These are phyloP conservation scores for Hanseniaspora sp. DNA, from an alignment of 1,139 yeast species.

Conservation along the genomic window DNA sequence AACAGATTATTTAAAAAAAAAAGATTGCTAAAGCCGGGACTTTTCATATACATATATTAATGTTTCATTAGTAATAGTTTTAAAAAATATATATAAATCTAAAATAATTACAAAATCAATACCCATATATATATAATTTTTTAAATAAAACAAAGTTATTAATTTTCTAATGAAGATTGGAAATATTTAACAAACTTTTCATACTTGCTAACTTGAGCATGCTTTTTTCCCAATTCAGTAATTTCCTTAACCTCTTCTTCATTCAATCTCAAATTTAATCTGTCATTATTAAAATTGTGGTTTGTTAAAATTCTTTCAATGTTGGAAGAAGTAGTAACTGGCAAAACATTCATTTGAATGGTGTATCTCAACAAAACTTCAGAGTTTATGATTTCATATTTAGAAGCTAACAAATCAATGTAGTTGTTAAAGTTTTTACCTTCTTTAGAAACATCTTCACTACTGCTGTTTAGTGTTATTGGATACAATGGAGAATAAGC, in stretches of 20 bases:
- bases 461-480: constrained; percentile 38
- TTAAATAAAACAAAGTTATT: not conserved
- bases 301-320: constrained; percentile 35
- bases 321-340: constrained; percentile 41
- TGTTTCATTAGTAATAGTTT: too few species aligned
- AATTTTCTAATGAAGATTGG: not conserved
- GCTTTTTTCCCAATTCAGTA: constrained; percentile 23
- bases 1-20: too few species aligned
- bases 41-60: too few species aligned
- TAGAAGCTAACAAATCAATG: constrained; percentile 25
- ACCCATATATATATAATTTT: not conserved
- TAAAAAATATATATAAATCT: too few species aligned
- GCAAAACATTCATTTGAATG: constrained; percentile 33
- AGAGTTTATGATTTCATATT: constrained; percentile 30
- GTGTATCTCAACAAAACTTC: constrained; percentile 35
- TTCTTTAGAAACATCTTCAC: constrained; percentile 26
- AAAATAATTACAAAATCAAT: not conserved
- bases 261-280: constrained; percentile 33
- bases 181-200: not conserved
- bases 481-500: constrained; percentile 47
- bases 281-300: constrained; percentile 38
- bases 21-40: too few species aligned
- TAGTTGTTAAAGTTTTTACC: constrained; percentile 23
- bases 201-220: constrained; percentile 33
- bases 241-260: constrained; percentile 31